Evolutionary conservation across 352 stramenopile genomes (phyloP), one percentile per base, ranked within the genome.

Genomic region (Phytophthora sansomeana): DNA sequence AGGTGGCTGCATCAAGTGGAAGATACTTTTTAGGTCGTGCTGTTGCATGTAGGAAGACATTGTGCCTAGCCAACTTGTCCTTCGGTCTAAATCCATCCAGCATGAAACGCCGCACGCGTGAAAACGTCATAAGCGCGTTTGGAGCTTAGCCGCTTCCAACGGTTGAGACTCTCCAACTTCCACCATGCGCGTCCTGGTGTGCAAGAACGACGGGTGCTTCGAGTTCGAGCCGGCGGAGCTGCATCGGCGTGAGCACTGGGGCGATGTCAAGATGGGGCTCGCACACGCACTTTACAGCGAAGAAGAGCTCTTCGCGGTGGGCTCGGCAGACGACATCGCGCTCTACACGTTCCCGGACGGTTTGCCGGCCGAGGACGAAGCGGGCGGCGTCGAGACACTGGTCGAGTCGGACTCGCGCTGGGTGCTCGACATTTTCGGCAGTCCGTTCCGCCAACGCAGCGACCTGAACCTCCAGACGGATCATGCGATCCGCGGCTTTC

Each of bases 201-300:
- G 85, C 68, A 92, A 92, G 80, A 93, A 93, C 69, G 81, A 92
- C 65, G 83, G 83, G 38, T 78, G 75, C 62, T 90, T 92, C 58
- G 83, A 93, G 71, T 87, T 91, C 54, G 77, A 85, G 46, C 50
- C 69, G 14, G 74, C 74, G 9, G 73, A 90, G 32, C 16, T 75
- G 41, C 55, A 44, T n/a, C 49, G 38, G 5, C 38, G 80, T 0
- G 57, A 60, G 5, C 38, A 33, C 39, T 90, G 80, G 76, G 63
- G 50, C 41, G 78, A 83, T 17, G 61, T 92, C 33, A 92, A 90
- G 58, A 80, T 90, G 74, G 72, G 67, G 16, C 57, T 90, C 29
- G 85, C 83, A 9, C 60, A 76, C n/a, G 67, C 67, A 16, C 58
- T 93, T 28, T 92, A 93, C 71, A 81, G 75, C 24, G 85, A 91